phyloP scores from a whole-genome alignment of 192 early-diverging fungal genomes.

The Entomortierella chlamydospora region DNA sequence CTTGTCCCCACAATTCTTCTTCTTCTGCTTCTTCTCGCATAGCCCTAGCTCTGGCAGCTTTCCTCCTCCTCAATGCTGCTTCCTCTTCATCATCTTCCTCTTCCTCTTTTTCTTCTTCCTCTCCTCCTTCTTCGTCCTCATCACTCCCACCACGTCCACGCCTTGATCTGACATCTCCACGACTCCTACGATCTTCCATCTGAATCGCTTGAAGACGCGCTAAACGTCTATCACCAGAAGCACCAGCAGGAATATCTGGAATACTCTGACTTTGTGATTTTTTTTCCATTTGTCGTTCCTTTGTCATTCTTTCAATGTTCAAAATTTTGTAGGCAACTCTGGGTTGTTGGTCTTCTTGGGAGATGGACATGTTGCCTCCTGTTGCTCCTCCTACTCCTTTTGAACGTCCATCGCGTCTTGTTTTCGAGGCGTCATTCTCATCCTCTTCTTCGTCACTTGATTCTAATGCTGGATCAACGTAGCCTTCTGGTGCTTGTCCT shows the following conservation, averaged over 20 bases:
- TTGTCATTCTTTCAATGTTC: constrained; percentile 58
- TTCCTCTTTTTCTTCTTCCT: constrained; percentile 32
- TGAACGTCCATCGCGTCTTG: constrained; percentile 4
- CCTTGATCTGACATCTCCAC: constrained; percentile 40
- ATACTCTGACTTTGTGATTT: background rate
- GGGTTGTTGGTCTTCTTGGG: constrained; percentile 44
- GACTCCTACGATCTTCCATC: constrained; percentile 25
- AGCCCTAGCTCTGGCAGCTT: constrained; percentile 35
- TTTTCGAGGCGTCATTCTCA: constrained; percentile 20
- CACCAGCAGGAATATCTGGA: constrained; percentile 17
- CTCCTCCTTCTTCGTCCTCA: constrained; percentile 11
- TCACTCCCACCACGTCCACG: constrained; percentile 22
- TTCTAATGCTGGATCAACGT: constrained; percentile 61
- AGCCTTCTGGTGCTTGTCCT: constrained; percentile 66
- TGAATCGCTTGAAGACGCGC: constrained; percentile 60
- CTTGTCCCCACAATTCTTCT: constrained; percentile 53
- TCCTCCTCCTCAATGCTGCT: constrained; percentile 37
- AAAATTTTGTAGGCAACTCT: constrained; percentile 58
- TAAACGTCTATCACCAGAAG: constrained; percentile 52
- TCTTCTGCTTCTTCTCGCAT: constrained; percentile 55
- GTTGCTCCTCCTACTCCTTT: constrained; percentile 8
- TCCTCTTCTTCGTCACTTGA: constrained; percentile 67
- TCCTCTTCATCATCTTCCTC: constrained; percentile 68
- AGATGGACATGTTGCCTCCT: constrained; percentile 27
- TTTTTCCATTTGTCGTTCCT: constrained; percentile 23